A percentile compares a stretch with the other conserved stretches of the same genome.
phyloP scores from a whole-genome alignment of 306 rosid species.

The Vigna mungo region DNA sequence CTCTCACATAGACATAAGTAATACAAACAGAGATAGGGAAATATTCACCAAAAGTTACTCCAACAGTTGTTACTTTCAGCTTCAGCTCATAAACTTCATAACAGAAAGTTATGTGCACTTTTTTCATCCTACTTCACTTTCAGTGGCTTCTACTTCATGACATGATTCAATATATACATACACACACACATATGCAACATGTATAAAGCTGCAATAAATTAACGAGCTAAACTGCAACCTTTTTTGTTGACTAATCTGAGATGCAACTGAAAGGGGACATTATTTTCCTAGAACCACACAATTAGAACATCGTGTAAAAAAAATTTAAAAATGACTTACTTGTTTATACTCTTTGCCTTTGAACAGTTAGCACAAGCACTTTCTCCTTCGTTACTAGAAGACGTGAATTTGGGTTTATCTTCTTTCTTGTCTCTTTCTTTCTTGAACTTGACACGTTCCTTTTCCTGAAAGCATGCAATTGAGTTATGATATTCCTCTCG shows the following conservation, averaged over 20 bases:
- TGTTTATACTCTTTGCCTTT: constrained; percentile 49
- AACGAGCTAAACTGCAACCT: constrained; percentile 15
- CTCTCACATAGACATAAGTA: constrained; percentile 16
- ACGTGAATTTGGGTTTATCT: constrained; percentile 48
- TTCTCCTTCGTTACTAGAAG: constrained; percentile 52
- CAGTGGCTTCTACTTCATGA: constrained; percentile 7
- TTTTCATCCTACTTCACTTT: constrained; percentile 38
- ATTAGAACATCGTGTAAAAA: constrained; percentile 10
- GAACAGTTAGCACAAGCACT: constrained; percentile 42
- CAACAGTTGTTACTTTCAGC: constrained; percentile 28
- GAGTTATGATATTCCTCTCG: constrained; percentile 23
- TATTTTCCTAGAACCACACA: constrained; percentile 10
- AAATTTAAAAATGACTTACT: constrained; percentile 53
- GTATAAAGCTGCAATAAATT: constrained; percentile 26
- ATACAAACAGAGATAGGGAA: constrained; percentile 9
- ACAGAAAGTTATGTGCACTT: constrained; percentile 10
- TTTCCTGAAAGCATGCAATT: constrained; percentile 67
- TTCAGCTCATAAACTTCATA: constrained; percentile 29
- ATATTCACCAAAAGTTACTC: constrained; percentile 12
- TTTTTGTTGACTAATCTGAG: constrained; percentile 24
- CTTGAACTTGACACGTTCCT: constrained; percentile 67
- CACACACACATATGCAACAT: neutral
- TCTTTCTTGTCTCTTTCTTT: constrained; percentile 65
- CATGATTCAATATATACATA: constrained; percentile 15
- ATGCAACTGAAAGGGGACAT: constrained; percentile 14